Base-by-base conservation (phyloP, 108 stramenopile species). In the Licmophora abbreviata region DNA sequence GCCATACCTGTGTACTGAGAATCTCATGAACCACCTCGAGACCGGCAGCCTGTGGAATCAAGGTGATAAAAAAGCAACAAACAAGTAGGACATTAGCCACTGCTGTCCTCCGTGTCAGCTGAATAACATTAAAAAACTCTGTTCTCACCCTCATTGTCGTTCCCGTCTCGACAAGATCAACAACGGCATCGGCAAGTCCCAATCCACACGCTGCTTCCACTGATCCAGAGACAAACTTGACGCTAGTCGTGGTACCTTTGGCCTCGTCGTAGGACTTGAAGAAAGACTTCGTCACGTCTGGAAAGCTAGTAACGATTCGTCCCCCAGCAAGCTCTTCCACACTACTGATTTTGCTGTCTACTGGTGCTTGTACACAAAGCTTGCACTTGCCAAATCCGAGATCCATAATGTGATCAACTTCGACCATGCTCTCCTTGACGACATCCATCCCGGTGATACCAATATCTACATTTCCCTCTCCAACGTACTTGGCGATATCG, bases 151-250 rank as follows among this genome's bases (percentile, higher is more conserved):
- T 88, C 95, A 96, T 96, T 7, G 97, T 98, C 8, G 97, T 98
- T 21, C 97, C 97, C 44, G 95, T 98, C 59, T 96, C 95, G 23
- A 96, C 94, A 42, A 98, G 75, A 76, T 96, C 95, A 18, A 98
- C 95, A 36, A 98, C 92, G 30, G 94, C 97, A 71, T 98, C 97
- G 12, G 95, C 97, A 51, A 98, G 61, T 28, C 97, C 97, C 22
- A 96, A 78, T 35, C 85, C 83, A 68, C 97, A 96, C 8, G 95
- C 94, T 4, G 95, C 95, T 64, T 98, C 97, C 26, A 98, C 97
- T 34, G 87, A 89, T 10, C 97, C 97, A 5, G 92, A 94, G 34
- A 96, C 90, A 63, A 85, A 93, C 30, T 63, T 74, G 40, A 98
- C 76, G 26, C 61, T 82, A 9, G 96, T 97, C 12, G 40, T 64